These are phyloP conservation scores for Metschnikowia arizonensis DNA, from an alignment of 805 yeast genomes.

Conservation along the genomic window DNA sequence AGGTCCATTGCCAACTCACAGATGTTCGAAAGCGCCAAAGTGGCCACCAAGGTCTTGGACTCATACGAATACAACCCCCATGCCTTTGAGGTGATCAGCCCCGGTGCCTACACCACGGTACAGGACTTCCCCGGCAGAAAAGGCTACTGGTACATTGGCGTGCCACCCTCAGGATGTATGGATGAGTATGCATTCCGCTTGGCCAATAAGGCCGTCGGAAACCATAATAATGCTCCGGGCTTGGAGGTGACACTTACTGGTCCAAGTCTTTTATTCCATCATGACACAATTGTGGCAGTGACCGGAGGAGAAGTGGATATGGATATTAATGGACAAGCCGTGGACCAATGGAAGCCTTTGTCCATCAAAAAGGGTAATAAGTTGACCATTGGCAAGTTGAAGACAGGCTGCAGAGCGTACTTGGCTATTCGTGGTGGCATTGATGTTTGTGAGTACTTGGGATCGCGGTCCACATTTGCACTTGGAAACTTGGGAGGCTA, in stretches of 20 bases:
- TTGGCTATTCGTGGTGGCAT: conserved; percentile 89
- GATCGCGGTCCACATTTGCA: conserved; percentile 95
- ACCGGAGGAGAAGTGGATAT: conserved; percentile 82
- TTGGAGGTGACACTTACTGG: conserved; percentile 86
- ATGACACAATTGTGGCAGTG: conserved; percentile 68
- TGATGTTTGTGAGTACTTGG: conserved; percentile 90
- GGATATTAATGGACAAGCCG: conserved; percentile 55
- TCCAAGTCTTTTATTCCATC: conserved; percentile 82
- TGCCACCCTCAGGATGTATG: conserved; percentile 99
- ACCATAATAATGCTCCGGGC: conserved; percentile 77
- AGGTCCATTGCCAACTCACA: conserved; percentile 77
- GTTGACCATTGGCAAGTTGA: conserved; percentile 74
- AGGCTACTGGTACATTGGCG: conserved; percentile 88
- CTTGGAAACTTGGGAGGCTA: conserved; percentile 90
- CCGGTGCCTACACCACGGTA: conserved; percentile 94
- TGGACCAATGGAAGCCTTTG: conserved; percentile 70
- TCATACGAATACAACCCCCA: conserved; percentile 71
- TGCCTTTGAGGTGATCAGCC: conserved; percentile 79
- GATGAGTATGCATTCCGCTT: conserved; percentile 85
- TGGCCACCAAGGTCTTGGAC: conserved; percentile 86
- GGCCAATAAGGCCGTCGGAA: conserved; percentile 90
- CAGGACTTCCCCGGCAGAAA: conserved; percentile 94
- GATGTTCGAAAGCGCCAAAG: conserved; percentile 79
- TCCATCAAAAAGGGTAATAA: conserved; percentile 68
- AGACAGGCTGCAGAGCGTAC: conserved; percentile 84